Percentiles rank a stretch among this genome's conserved stretches.
phyloP scores from a whole-genome alignment of 2,329 filamentous ascomycete species.

The Xylariaceae sp. region DNA sequence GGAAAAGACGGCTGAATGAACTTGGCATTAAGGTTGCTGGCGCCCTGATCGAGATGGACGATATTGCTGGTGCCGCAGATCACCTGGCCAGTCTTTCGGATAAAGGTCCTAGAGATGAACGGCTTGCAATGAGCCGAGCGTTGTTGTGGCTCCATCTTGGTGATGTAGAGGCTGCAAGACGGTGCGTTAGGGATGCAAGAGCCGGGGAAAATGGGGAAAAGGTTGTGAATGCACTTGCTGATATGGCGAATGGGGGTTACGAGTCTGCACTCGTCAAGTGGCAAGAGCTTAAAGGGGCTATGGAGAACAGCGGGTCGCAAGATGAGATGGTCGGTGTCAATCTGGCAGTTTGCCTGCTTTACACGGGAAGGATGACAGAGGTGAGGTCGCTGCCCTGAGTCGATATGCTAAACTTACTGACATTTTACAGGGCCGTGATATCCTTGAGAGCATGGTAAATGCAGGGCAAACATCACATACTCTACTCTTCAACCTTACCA shows the following conservation, averaged over 20 bases:
- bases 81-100: conserved; percentile 61
- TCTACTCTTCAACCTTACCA: conserved; percentile 83
- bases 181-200: conserved; percentile 36
- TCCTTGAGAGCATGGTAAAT: conserved; percentile 64
- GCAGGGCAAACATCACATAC: conserved; percentile 67
- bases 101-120: conserved; percentile 31
- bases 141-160: conserved; percentile 77
- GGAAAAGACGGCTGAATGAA: conserved; percentile 69
- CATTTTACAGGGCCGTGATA: conserved; percentile 50
- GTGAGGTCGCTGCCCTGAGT: conserved; percentile 36
- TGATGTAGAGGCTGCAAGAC: conserved; percentile 64
- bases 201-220: conserved; percentile 29
- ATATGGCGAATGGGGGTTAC: conserved; percentile 76
- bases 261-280: conserved; percentile 59
- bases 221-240: conserved; percentile 63
- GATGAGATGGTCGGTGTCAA: conserved; percentile 78
- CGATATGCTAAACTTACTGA: neutral
- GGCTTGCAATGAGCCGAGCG: conserved; percentile 47
- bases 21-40: conserved; percentile 65
- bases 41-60: conserved; percentile 79
- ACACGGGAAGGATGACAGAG: conserved; percentile 71
- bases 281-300: conserved; percentile 44
- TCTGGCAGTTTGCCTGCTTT: conserved; percentile 76
- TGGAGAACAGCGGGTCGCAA: conserved; percentile 34
- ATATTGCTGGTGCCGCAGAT: conserved; percentile 71